Percentiles rank a stretch among this genome's conserved stretches.
phyloP scores from a whole-genome alignment of 2,329 filamentous ascomycete species.

The Penicillium palitans region DNA sequence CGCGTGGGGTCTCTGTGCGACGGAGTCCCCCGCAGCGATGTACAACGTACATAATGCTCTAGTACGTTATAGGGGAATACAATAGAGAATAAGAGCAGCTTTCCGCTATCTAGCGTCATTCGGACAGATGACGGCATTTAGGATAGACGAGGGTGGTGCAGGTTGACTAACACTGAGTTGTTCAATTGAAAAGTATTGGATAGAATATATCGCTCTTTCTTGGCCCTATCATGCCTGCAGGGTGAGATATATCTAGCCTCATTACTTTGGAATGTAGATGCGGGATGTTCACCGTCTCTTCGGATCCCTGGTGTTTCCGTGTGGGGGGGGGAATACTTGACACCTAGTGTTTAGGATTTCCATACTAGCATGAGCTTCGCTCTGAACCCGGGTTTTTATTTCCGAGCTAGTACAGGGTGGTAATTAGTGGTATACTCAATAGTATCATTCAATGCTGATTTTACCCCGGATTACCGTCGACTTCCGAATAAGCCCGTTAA shows the following conservation, averaged over 20 bases:
- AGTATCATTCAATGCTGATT: not conserved
- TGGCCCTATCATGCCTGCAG: not conserved
- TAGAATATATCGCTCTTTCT: not conserved
- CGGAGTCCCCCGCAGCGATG: constrained; percentile 15
- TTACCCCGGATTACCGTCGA: constrained; percentile 10
- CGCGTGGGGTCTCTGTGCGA: constrained; percentile 18
- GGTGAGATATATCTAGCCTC: not conserved
- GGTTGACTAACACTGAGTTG: not conserved
- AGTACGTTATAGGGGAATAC: constrained; percentile 4
- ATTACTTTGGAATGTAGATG: not conserved
- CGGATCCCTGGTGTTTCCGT: not conserved
- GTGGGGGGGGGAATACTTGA: not conserved
- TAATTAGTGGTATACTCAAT: not conserved
- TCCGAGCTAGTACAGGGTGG: not conserved
- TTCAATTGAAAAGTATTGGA: not conserved
- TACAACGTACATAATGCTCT: constrained; percentile 4
- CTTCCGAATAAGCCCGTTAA: constrained; percentile 4
- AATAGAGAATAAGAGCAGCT: not conserved
- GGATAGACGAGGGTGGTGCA: not conserved
- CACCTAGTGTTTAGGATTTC: constrained; percentile 1
- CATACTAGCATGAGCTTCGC: constrained; percentile 6
- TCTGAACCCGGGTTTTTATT: not conserved
- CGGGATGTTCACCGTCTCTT: constrained; percentile 6
- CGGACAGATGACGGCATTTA: constrained; percentile 1
- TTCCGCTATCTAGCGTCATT: constrained; percentile 2